Evolutionary conservation across 441 rosid species (phyloP), one percentile per base, ranked within the genome.

Genomic region (Arabidopsis hybrid): DNA sequence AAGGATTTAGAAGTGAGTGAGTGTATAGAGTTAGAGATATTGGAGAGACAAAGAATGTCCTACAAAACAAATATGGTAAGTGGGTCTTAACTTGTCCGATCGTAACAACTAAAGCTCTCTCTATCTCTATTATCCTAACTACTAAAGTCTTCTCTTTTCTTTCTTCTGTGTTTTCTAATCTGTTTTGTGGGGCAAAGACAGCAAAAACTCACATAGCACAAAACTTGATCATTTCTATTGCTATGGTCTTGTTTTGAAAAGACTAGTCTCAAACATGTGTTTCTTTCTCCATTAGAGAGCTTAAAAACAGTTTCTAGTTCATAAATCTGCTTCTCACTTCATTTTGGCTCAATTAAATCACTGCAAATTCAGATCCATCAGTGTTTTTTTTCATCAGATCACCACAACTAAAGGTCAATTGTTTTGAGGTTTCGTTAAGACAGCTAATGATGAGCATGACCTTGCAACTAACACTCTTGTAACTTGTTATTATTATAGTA

Each of bases 71-170:
- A 65, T 59, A 58, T 26, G 73, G 77, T 46, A 76, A 69, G 79
- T 76, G 60, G 75, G 72, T 43, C 61, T 55, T 75, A 58, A 49
- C 72, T 76, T 65, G 76, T 58, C 72, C 47, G 75, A 49, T 77
- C 72, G 63, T 71, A 77, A 71, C 80, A 66, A 77, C 80, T 77
- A 77, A 77, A 77, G 80, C 72, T 76, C 65, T 69, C 60, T 39
- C 67, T 49, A 52, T 76, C 79, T 70, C 71, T 66, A 71, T 58
- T 71, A 77, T 59, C 71, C 43, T 69, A 76, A 76, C 79, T 63
- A 63, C 79, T 76, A 76, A 69, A 76, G 79, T 47, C 71, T 57
- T 74, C 10, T 9, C 42, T 39, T 60, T 42, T 49, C 4, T 69
- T 69, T 39, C 34, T 8, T n/a, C 29, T 56, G 12, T 58, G 63